Evolutionary conservation across 305 asterid species (phyloP), one percentile per base, ranked within the genome.

Genomic region (Solanum aculeatissimum): DNA sequence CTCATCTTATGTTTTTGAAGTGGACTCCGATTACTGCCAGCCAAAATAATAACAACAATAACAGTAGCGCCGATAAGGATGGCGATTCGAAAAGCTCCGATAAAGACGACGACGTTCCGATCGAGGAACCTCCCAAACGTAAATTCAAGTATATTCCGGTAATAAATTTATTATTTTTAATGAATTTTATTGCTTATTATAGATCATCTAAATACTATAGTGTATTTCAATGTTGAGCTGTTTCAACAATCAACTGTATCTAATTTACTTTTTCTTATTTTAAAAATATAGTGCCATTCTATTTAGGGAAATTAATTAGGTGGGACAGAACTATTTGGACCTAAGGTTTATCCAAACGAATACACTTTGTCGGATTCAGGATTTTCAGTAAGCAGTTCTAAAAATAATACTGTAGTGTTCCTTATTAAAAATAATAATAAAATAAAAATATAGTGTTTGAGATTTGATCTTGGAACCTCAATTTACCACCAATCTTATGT

Each of bases 81-180:
- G 93, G 89, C 19, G 92, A 90, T 40, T 63, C 92, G 35, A 91
- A 85, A 87, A 63, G 27, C 82, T 86, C 91, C 2, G 84, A 57
- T 71, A 87, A 88, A 60, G 93, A 91, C 72, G 97, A 90, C 19
- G 87, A n/a, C 81, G 87, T 83, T 45, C 88, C 90, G 23, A 87
- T 57, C 6, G 96, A 91, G 87, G 95, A 92, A 89, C 92, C 91
- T 25, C 98, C 93, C 25, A 93, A 89, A 86, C 95, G 91, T 25
- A 92, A 89, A 92, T 93, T 93, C 86, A 96, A 93, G 88, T 94
- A 91, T 88, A 93, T 96, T 82, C 99, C 99, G 98, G 99, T 96
- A 92, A 43, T 85, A 70, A 19, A 25, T 15, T 25, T 3, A 9
- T 47, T 4, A 0, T 23, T 60, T 11, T 13, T 21, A 70, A 45